Percentiles rank a stretch among this genome's conserved stretches.
Conservation (phyloP, 208 protist species). For the Crithidia fasciculata region DNA sequence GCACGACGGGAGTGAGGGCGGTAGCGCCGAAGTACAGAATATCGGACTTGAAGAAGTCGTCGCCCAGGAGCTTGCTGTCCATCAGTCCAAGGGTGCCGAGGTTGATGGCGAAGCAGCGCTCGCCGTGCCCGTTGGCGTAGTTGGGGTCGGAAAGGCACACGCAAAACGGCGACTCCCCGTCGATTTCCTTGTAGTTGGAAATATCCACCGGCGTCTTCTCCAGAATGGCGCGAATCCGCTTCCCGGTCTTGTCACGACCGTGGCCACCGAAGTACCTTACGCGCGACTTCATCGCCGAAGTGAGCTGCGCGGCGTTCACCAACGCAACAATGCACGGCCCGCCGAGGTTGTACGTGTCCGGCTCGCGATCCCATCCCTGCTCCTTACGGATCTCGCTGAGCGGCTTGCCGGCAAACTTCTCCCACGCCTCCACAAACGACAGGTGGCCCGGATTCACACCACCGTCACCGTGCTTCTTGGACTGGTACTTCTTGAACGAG, state of each 20-base stretch:
- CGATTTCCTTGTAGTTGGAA: slow-evolving; percentile 7
- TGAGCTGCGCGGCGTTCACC: slow-evolving; percentile 32
- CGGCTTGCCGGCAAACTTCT: slow-evolving; percentile 33
- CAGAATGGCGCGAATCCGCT: slow-evolving; percentile 20
- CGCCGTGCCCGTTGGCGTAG: slow-evolving; percentile 30
- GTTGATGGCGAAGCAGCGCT: slow-evolving; percentile 40
- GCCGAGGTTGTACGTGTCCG: slow-evolving; percentile 29
- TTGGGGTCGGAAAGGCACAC: slow-evolving; percentile 34
- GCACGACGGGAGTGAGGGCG: slow-evolving; percentile 25
- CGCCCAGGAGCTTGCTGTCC: slow-evolving; percentile 13
- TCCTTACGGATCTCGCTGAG: slow-evolving; percentile 29
- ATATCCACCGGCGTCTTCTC: slow-evolving; percentile 29
- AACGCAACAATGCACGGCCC: slow-evolving; percentile 32
- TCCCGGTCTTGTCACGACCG: slow-evolving; percentile 12
- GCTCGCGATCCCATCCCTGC: slow-evolving; percentile 23
- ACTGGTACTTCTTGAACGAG: slow-evolving; percentile 38
- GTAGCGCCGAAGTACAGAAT: slow-evolving; percentile 39
- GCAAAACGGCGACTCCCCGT: slow-evolving; percentile 16
- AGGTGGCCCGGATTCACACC: slow-evolving; percentile 27
- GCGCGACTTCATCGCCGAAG: background rate
- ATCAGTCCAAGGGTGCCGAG: slow-evolving; percentile 18
- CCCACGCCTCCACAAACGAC: slow-evolving; percentile 29
- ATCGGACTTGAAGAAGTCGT: slow-evolving; percentile 32
- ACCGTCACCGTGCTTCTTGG: slow-evolving; percentile 20
- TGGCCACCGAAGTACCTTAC: slow-evolving; percentile 32